phyloP scores from a whole-genome alignment of 2,329 filamentous ascomycete genomes.

The Ascochyta lentis region DNA sequence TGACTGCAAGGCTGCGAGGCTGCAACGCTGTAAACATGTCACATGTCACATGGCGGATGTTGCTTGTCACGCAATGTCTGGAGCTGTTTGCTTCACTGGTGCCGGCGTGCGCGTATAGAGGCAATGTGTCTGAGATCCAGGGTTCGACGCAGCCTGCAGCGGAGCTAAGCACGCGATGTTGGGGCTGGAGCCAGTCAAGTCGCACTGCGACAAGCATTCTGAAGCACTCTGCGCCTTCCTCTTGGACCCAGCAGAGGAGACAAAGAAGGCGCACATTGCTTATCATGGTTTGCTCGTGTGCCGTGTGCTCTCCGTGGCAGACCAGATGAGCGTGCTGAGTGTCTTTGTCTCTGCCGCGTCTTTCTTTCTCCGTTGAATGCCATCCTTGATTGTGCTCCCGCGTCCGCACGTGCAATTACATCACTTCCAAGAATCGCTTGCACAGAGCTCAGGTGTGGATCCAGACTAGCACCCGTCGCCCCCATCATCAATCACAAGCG shows the following conservation, averaged over 20 bases:
- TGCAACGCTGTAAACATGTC: not conserved
- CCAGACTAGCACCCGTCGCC: slow-evolving; percentile 20
- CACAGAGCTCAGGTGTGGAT: slow-evolving; percentile 26
- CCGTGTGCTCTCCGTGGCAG: not conserved
- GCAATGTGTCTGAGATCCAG: not conserved
- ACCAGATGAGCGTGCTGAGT: not conserved
- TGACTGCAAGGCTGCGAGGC: not conserved
- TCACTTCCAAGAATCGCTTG: slow-evolving; percentile 22
- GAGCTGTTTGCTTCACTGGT: not conserved
- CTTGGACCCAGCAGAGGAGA: slow-evolving; percentile 3
- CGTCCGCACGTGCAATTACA: slow-evolving; percentile 40
- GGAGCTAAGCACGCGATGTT: slow-evolving; percentile 16
- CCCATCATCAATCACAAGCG: slow-evolving; percentile 20
- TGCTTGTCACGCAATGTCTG: not conserved
- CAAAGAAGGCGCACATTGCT: too few species aligned
- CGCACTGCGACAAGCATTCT: slow-evolving; percentile 11
- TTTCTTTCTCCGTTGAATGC: slow-evolving; percentile 4
- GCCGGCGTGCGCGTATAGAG: not conserved
- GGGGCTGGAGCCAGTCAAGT: slow-evolving; percentile 12
- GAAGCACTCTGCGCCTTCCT: slow-evolving; percentile 12
- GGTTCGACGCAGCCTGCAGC: slow-evolving; percentile 1
- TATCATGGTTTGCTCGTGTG: not conserved
- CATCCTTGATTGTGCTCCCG: slow-evolving; percentile 24
- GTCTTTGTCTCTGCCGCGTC: slow-evolving; percentile 2
- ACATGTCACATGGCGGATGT: too few species aligned